Percentiles rank a stretch among this genome's conserved stretches.
Evolutionary conservation across 441 rosid species (phyloP).

Genomic region (Euphorbia celastroides): DNA sequence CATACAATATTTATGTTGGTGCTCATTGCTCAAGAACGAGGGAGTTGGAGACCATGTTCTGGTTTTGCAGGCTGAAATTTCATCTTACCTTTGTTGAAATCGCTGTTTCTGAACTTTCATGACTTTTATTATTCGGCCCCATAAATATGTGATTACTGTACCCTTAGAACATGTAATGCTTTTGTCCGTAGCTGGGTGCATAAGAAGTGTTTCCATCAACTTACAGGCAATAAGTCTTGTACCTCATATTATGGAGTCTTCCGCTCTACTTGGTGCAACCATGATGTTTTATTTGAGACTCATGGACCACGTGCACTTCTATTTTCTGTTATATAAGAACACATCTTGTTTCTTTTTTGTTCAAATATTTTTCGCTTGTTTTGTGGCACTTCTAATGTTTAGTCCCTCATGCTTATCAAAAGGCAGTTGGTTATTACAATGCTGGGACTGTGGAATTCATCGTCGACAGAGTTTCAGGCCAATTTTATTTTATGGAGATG

Average conservation of each 20-base stretch:
- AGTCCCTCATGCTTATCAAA: constrained; percentile 30
- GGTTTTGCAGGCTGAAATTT: not conserved
- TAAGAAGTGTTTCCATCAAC: not conserved
- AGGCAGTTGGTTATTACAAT: constrained; percentile 94
- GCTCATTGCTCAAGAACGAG: not conserved
- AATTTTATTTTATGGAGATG: constrained; percentile 96
- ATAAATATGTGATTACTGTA: not conserved
- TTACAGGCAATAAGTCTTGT: not conserved
- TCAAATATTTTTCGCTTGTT: not conserved
- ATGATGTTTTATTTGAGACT: not conserved
- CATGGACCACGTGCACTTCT: not conserved
- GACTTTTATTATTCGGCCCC: not conserved
- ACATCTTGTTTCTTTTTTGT: not conserved
- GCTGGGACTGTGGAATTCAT: constrained; percentile 99
- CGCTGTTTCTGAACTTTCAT: not conserved
- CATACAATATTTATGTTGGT: not conserved
- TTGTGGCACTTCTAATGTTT: constrained; percentile 24
- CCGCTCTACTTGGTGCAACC: not conserved
- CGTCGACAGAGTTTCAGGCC: constrained; percentile 71
- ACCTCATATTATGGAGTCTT: not conserved
- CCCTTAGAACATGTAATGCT: not conserved
- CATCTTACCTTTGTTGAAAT: not conserved
- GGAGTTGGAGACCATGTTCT: not conserved
- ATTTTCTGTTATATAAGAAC: constrained; percentile 1
- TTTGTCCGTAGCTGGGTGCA: not conserved